phyloP scores from a whole-genome alignment of 129 eudicot species.

The Glebionis coronaria region DNA sequence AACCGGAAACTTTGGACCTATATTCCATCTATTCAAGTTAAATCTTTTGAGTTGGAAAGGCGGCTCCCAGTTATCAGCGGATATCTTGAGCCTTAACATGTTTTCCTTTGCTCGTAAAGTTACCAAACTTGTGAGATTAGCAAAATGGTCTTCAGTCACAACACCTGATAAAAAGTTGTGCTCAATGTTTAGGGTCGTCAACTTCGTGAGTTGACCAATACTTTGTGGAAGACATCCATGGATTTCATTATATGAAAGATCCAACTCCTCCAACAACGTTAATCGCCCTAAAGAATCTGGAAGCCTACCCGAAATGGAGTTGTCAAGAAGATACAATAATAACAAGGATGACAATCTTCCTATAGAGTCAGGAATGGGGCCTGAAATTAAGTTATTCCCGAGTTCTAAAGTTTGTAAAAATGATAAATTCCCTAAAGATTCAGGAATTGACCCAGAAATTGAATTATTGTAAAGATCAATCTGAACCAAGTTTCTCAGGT shows the following conservation, averaged over 20 bases:
- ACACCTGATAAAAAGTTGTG: slow-evolving; percentile 4
- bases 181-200: not conserved
- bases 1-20: slow-evolving; percentile 40
- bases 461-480: slow-evolving; percentile 24
- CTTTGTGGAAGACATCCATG: not conserved
- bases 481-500: slow-evolving; percentile 10
- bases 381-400: slow-evolving; percentile 2
- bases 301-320: not conserved
- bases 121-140: slow-evolving; percentile 5
- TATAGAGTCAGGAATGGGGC: slow-evolving; percentile 4
- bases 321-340: not conserved
- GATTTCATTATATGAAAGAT: slow-evolving; percentile 4
- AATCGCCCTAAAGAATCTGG: not conserved
- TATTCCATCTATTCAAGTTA: slow-evolving; percentile 22
- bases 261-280: not conserved
- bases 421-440: slow-evolving; percentile 18
- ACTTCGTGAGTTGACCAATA: slow-evolving; percentile 1
- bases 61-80: slow-evolving; percentile 30
- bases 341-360: slow-evolving; percentile 4
- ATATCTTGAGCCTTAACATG: slow-evolving; percentile 2
- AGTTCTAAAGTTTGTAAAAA: slow-evolving; percentile 6
- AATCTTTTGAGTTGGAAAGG: slow-evolving; percentile 31
- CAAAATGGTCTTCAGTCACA: slow-evolving; percentile 10
- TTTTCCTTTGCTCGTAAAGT: not conserved
- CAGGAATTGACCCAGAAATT: slow-evolving; percentile 27